Base-by-base conservation (phyloP, 805 yeast species). In the Kodamaea nitidulidarum region DNA sequence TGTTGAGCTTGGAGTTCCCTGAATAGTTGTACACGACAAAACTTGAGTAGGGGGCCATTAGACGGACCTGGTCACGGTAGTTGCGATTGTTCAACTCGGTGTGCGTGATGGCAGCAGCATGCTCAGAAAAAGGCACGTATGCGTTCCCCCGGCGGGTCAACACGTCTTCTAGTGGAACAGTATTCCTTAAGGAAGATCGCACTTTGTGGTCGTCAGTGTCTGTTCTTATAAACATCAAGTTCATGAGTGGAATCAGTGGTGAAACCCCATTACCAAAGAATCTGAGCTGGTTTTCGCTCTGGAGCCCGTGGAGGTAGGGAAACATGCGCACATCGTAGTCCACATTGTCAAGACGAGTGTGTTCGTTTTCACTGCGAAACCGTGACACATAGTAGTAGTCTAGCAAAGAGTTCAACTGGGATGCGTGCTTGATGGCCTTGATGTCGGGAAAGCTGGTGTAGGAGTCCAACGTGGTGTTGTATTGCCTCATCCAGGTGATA, bases 231-330 rank as follows among this genome's bases (percentile, higher is more conserved):
- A 46, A 43, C 49, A 46, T 46, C 33, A 46, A 39, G 32, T 43
- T 46, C 35, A 43, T 27, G 15, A 36, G 28, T 2, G 39, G 35
- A 15, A 38, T 37, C 24, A 32, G 41, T 7, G 41, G 41, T 9
- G 29, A 20, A 28, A 38, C 17, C 12, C 40, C 40, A 34, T 49
- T 48, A 38, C 54, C 60, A 40, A 58, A 64, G 9, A 54, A 46
- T 1, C 42, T 52, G 17, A 64, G 48, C 38, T 60, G 69, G 36
- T 48, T 44, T 9, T 46, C 29, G 31, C 48, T 51, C 32, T 47
- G 48, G 25, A 63, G 46, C 1, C 67, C 68, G 46, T 63, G 67
- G 32, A 65, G 51, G 42, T 56, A 63, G 2, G 70, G 70, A 40
- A 65, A 63, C 46, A 63, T 38, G 16, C 41, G 34, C 11, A 37